A percentile compares a stretch with the other conserved stretches of the same genome.
Conservation (phyloP, 257 asterid species). For the Rehmannia glutinosa region DNA sequence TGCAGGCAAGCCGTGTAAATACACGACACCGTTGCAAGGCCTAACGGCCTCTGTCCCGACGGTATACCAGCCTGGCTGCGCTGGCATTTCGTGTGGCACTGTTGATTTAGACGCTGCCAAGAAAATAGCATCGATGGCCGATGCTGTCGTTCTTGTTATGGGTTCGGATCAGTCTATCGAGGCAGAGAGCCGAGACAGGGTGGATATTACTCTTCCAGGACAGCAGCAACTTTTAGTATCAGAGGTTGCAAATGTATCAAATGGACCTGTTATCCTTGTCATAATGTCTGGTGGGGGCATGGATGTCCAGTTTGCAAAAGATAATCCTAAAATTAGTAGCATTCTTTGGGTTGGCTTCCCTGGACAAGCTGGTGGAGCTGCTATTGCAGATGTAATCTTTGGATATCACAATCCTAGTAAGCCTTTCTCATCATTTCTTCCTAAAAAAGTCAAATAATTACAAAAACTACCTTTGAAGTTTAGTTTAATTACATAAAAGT, state of each 20-base stretch:
- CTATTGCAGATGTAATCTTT: conserved; percentile 67
- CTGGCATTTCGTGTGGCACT: conserved; percentile 40
- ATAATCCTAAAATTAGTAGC: conserved; percentile 64
- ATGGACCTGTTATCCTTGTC: conserved; percentile 77
- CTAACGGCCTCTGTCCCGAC: conserved; percentile 48
- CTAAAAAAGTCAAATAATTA: too few relatives aligned
- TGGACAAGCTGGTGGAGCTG: conserved; percentile 94
- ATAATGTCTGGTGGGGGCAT: conserved; percentile 88
- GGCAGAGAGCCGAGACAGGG: conserved; percentile 52
- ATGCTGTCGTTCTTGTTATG: conserved; percentile 77
- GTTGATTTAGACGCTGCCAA: conserved; percentile 55
- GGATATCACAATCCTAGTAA: conserved; percentile 75
- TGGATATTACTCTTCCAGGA: conserved; percentile 77
- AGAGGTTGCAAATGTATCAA: conserved; percentile 60
- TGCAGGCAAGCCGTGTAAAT: conserved; percentile 73
- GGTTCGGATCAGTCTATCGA: conserved; percentile 78
- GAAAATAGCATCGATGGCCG: conserved; percentile 53
- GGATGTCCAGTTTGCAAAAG: conserved; percentile 79
- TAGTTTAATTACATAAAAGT: background rate
- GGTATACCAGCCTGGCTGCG: conserved; percentile 58
- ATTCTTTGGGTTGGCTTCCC: conserved; percentile 94
- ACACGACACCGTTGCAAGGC: conserved; percentile 64
- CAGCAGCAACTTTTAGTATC: conserved; percentile 59
- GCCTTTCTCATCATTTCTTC: background rate
- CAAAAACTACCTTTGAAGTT: background rate